Percentiles rank a stretch among this genome's conserved stretches.
These are phyloP conservation scores for Talaromyces nanjingensis DNA, from an alignment of 495 filamentous ascomycete species.

Conservation along the genomic window DNA sequence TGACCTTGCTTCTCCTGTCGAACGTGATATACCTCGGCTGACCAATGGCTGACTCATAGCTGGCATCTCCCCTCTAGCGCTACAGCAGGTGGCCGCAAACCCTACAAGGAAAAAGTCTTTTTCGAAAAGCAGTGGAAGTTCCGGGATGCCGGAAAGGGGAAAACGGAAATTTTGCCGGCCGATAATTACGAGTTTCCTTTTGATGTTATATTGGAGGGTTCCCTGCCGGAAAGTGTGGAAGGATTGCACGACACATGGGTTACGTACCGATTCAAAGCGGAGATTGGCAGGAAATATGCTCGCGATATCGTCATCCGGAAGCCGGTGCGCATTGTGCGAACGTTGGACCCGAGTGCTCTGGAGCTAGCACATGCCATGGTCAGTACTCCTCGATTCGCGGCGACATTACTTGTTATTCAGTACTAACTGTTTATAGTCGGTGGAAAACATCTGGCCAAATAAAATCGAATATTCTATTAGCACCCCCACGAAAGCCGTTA, in stretches of 20 bases:
- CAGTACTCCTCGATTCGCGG: slow-evolving; percentile 11
- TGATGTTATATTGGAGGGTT: slow-evolving; percentile 67
- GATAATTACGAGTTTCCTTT: slow-evolving; percentile 93
- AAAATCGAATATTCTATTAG: slow-evolving; percentile 90
- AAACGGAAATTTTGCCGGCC: slow-evolving; percentile 55
- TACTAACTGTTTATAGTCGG: slow-evolving; percentile 37
- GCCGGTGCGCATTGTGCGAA: slow-evolving; percentile 81
- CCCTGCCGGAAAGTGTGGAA: slow-evolving; percentile 80
- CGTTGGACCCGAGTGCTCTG: slow-evolving; percentile 69
- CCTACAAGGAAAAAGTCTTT: slow-evolving; percentile 48
- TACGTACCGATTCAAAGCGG: slow-evolving; percentile 82
- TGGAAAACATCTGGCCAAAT: slow-evolving; percentile 90
- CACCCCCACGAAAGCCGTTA: slow-evolving; percentile 81
- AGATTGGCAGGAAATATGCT: slow-evolving; percentile 70
- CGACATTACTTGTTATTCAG: not conserved
- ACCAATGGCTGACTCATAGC: slow-evolving; percentile 9
- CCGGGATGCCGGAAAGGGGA: slow-evolving; percentile 39
- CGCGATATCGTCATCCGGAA: slow-evolving; percentile 73
- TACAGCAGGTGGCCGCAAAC: slow-evolving; percentile 36
- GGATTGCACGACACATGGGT: slow-evolving; percentile 74
- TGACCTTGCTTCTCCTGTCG: slow-evolving; percentile 17
- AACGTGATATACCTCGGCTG: not conserved
- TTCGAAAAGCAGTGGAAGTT: slow-evolving; percentile 51
- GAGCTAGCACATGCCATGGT: slow-evolving; percentile 84
- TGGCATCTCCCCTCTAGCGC: slow-evolving; percentile 42